phyloP scores from a whole-genome alignment of 352 stramenopile species.

The Phytophthora pisi region DNA sequence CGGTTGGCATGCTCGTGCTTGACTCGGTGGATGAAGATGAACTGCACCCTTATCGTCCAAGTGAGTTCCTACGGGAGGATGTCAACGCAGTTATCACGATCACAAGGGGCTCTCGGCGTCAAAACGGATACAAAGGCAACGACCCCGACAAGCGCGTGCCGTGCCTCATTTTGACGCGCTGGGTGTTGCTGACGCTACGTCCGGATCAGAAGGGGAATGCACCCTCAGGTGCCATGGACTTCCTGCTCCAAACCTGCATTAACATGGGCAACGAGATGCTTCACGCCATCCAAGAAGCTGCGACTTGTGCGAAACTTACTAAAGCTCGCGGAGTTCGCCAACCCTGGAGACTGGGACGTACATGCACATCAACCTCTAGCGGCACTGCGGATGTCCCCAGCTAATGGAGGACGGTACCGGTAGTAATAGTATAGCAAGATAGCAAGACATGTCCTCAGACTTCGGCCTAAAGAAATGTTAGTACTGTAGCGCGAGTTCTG shows the following conservation, averaged over 20 bases:
- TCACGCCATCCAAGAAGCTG: constrained; percentile 18
- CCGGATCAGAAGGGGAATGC: constrained; percentile 21
- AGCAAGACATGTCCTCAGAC: neutral
- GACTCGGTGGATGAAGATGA: constrained; percentile 48
- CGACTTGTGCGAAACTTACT: constrained; percentile 1
- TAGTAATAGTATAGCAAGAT: constrained; percentile 8
- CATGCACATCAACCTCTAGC: neutral
- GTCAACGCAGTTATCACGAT: constrained; percentile 34
- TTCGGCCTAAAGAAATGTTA: neutral
- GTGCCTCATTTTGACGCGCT: constrained; percentile 38
- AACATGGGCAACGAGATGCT: constrained; percentile 38
- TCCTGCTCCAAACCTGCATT: constrained; percentile 22
- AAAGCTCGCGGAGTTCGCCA: constrained; percentile 1
- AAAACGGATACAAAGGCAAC: neutral
- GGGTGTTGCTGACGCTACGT: constrained; percentile 36
- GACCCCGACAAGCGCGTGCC: constrained; percentile 15
- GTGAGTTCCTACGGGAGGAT: constrained; percentile 32
- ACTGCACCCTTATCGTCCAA: constrained; percentile 36
- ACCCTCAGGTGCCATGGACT: constrained; percentile 23
- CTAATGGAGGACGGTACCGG: neutral
- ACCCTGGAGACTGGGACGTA: neutral
- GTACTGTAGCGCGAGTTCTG: neutral
- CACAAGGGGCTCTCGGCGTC: constrained; percentile 13
- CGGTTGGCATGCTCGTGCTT: constrained; percentile 29
- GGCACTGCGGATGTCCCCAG: neutral